Conservation (phyloP, 768 basidiomycete species). For the Nevesoporus exiguus region DNA sequence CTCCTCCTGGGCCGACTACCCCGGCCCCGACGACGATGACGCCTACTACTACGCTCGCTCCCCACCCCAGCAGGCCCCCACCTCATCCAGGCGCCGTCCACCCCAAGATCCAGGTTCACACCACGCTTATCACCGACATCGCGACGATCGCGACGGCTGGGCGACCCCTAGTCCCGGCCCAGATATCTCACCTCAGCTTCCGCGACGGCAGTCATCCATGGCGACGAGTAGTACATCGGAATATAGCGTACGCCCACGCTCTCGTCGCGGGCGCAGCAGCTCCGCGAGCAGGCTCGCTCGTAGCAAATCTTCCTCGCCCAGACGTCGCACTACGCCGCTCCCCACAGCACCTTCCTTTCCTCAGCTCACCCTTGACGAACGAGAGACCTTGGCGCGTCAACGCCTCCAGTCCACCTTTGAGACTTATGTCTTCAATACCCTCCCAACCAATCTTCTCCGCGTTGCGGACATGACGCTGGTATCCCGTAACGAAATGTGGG, state of each 20-base stretch:
- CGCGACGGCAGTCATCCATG: slow-evolving; percentile 20
- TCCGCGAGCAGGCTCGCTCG: slow-evolving; percentile 14
- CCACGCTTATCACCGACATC: slow-evolving; percentile 20
- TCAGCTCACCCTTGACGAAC: slow-evolving; percentile 21
- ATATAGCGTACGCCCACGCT: slow-evolving; percentile 14
- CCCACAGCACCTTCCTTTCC: slow-evolving; percentile 13
- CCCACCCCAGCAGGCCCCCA: slow-evolving; percentile 5
- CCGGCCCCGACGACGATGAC: slow-evolving; percentile 13
- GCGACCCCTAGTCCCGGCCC: slow-evolving; percentile 8
- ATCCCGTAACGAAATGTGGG: slow-evolving; percentile 20
- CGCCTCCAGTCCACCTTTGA: slow-evolving; percentile 23
- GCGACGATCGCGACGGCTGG: slow-evolving; percentile 22
- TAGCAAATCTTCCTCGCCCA: slow-evolving; percentile 20
- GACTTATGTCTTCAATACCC: slow-evolving; percentile 23
- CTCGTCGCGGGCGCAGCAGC: slow-evolving; percentile 18
- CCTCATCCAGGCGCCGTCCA: slow-evolving; percentile 16
- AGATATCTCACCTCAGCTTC: slow-evolving; percentile 8
- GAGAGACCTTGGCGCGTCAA: slow-evolving; percentile 19
- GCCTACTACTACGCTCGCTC: slow-evolving; percentile 14
- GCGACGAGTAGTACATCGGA: slow-evolving; percentile 19
- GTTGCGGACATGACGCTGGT: slow-evolving; percentile 21
- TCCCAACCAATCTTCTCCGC: slow-evolving; percentile 25
- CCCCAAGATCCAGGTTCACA: slow-evolving; percentile 4
- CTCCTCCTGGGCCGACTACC: slow-evolving; percentile 5
- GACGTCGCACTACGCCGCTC: slow-evolving; percentile 17